Evolutionary conservation across 2,329 filamentous ascomycete genomes (phyloP).

Genomic region (Cordyceps cateniannulata): DNA sequence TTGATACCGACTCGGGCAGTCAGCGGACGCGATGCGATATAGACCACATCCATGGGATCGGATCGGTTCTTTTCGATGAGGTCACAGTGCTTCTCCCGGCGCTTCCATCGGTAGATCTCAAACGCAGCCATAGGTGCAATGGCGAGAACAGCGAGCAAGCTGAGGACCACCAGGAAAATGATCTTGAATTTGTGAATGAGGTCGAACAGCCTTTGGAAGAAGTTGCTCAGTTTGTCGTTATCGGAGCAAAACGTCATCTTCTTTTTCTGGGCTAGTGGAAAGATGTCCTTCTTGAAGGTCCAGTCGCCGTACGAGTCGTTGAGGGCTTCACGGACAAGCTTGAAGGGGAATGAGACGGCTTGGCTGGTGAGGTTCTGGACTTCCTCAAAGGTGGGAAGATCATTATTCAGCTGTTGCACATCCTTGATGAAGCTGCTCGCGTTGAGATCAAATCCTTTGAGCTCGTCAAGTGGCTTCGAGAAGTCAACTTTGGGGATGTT

Average conservation of each 20-base stretch:
- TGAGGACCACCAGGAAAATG: slow-evolving; percentile 69
- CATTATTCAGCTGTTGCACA: slow-evolving; percentile 65
- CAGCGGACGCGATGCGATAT: slow-evolving; percentile 76
- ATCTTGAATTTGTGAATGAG: slow-evolving; percentile 64
- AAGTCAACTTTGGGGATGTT: slow-evolving; percentile 55
- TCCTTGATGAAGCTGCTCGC: slow-evolving; percentile 61
- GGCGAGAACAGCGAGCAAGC: slow-evolving; percentile 62
- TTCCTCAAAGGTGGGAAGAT: slow-evolving; percentile 76
- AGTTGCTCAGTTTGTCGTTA: slow-evolving; percentile 72
- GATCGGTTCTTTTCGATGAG: slow-evolving; percentile 59
- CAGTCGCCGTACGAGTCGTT: slow-evolving; percentile 66
- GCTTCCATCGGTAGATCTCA: slow-evolving; percentile 71
- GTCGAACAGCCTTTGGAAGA: slow-evolving; percentile 68
- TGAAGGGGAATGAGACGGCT: slow-evolving; percentile 72
- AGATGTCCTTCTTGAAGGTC: slow-evolving; percentile 68
- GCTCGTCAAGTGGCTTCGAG: slow-evolving; percentile 53
- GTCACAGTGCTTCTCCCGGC: slow-evolving; percentile 62
- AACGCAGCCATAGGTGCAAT: slow-evolving; percentile 75
- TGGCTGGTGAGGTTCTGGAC: slow-evolving; percentile 76
- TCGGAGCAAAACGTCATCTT: slow-evolving; percentile 81
- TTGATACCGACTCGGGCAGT: slow-evolving; percentile 68
- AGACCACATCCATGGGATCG: slow-evolving; percentile 82
- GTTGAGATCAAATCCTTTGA: slow-evolving; percentile 64
- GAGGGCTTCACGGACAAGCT: slow-evolving; percentile 67
- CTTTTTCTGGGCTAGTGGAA: slow-evolving; percentile 80